phyloP scores from a whole-genome alignment of 805 yeast genomes.

The Wickerhamiella bombiphila region DNA sequence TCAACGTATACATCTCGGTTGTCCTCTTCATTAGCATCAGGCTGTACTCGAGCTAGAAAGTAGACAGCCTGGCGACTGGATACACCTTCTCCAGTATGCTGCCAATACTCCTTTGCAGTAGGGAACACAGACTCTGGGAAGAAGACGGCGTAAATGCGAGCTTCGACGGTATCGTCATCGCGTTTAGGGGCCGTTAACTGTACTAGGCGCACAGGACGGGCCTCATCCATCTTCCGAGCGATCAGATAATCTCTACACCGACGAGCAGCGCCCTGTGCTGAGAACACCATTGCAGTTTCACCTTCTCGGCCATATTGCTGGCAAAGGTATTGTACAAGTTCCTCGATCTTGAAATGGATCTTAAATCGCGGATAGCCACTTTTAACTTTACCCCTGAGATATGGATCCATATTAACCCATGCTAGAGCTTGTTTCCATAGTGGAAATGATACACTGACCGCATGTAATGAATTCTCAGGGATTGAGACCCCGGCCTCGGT shows the following conservation, averaged over 20 bases:
- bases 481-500: constrained; percentile 61
- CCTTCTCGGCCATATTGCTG: constrained; percentile 65
- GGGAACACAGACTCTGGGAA: constrained; percentile 45
- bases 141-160: constrained; percentile 65
- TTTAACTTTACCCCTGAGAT: constrained; percentile 62
- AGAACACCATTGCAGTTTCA: constrained; percentile 62
- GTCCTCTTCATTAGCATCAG: constrained; percentile 32
- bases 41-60: constrained; percentile 31
- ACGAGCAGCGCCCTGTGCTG: constrained; percentile 65
- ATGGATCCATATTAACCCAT: constrained; percentile 77
- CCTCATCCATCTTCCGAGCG: constrained; percentile 24
- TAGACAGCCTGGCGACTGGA: constrained; percentile 84
- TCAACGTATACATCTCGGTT: constrained; percentile 41
- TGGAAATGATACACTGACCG: constrained; percentile 88
- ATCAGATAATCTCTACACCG: constrained; percentile 70
- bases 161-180: constrained; percentile 31
- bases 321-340: constrained; percentile 25
- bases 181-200: constrained; percentile 20
- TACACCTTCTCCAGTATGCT: constrained; percentile 93
- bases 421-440: constrained; percentile 91
- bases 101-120: constrained; percentile 84
- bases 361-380: constrained; percentile 74
- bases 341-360: constrained; percentile 26
- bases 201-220: constrained; percentile 28
- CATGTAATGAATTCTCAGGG: constrained; percentile 81